Evolutionary conservation across 208 protist genomes (phyloP).

Genomic region (Crithidia thermophila): DNA sequence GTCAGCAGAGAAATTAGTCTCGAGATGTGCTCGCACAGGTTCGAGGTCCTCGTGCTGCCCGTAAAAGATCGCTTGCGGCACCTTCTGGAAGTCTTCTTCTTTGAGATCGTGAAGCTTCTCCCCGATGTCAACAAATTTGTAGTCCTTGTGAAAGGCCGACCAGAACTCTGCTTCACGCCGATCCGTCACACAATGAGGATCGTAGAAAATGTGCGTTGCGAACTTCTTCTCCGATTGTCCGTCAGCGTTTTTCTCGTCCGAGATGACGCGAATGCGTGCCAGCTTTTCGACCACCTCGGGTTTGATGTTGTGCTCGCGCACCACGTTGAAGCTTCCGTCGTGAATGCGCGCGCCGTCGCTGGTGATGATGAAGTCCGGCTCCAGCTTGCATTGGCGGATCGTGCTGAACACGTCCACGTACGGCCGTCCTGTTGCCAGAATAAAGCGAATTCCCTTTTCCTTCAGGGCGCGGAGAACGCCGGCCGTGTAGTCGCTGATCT

Average conservation of each 20-base stretch:
- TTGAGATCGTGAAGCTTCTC: constrained; percentile 24
- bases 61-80: constrained; percentile 36
- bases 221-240: constrained; percentile 28
- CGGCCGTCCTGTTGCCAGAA: constrained; percentile 48
- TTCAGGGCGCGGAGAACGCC: constrained; percentile 25
- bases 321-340: constrained; percentile 29
- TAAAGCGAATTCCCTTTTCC: constrained; percentile 34
- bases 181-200: constrained; percentile 59
- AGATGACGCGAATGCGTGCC: constrained; percentile 16
- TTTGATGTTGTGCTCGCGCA: constrained; percentile 48
- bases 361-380: constrained; percentile 52
- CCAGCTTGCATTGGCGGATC: constrained; percentile 19
- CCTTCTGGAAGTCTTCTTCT: constrained; percentile 19
- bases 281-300: constrained; percentile 38
- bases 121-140: constrained; percentile 12
- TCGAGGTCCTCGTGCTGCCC: constrained; percentile 21
- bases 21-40: constrained; percentile 16
- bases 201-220: constrained; percentile 53
- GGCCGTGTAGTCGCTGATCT: constrained; percentile 41
- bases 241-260: background rate
- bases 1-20: constrained; percentile 11
- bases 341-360: constrained; percentile 56
- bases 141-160: constrained; percentile 35
- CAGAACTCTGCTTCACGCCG: constrained; percentile 23
- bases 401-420: constrained; percentile 36